Evolutionary conservation across 352 stramenopile genomes (phyloP), one percentile per base, ranked within the genome.

Genomic region (Phytophthora multivora): DNA sequence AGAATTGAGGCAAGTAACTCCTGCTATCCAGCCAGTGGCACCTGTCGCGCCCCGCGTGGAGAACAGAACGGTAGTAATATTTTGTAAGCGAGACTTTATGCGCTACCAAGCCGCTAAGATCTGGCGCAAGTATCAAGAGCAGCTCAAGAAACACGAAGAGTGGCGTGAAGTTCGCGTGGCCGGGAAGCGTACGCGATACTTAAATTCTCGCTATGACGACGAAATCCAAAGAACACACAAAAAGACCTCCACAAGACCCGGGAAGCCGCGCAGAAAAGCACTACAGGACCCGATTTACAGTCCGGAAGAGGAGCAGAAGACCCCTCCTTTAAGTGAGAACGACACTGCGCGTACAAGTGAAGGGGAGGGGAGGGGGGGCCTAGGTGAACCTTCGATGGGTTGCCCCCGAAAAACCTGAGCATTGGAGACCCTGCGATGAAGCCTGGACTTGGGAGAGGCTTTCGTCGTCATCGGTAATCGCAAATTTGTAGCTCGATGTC

Each of bases 21-120:
- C 19, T 58, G 38, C 15, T 5, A 25, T 18, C 10, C 31, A 55
- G 23, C 18, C 25, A 9, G 39, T 36, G 36, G 6, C 43, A 47
- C 31, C 41, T 42, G 23, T 26, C 41, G 11, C 18, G 5, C 21
- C 53, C 3, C 51, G 31, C 55, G 54, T 42, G 35, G 59, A 53
- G 60, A 79, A 80, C 59, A 73, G 77, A 41, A 91, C 83, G 8
- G 69, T 93, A n/a, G 77, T 90, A 52, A 83, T 93, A 51, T 93
- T 93, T 49, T 93, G 83, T 66, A 90, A 88, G 58, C 79, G 83
- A 8, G 83, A 93, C 41, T 93, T 93, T 30, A 74, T 93, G 69
- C 79, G 83, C 10, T 93, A 86, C 39, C 83, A 93, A 63, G 79
- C 80, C 19, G 72, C 54, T 0, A 86, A 77, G 41, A 67, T 93